Conservation (phyloP, 169 alveolate species). For the Eimeria necatrix region DNA sequence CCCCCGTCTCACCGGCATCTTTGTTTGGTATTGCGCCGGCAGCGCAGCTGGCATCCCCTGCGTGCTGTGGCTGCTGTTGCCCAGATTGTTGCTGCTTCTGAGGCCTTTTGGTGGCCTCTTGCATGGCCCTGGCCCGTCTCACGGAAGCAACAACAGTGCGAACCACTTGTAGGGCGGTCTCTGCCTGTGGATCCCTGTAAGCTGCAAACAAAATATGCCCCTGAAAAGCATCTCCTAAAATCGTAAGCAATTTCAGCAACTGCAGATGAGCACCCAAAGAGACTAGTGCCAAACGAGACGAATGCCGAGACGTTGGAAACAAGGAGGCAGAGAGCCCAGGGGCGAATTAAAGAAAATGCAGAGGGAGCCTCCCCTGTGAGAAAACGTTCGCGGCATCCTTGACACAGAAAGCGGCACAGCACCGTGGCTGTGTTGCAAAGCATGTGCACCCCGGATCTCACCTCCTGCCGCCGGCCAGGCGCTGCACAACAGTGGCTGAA, state of each 20-base stretch:
- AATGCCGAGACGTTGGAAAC: not conserved
- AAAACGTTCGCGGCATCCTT: too few relatives aligned
- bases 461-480: not conserved
- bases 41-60: not conserved
- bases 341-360: too few relatives aligned
- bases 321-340: too few relatives aligned
- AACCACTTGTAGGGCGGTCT: not conserved
- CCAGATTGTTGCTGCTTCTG: not conserved
- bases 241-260: not conserved
- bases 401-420: not conserved
- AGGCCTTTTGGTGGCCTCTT: not conserved
- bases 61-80: conserved; percentile 22
- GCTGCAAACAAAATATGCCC: not conserved
- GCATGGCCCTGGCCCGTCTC: conserved; percentile 13
- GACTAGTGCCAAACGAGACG: not conserved
- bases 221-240: not conserved
- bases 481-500: not conserved
- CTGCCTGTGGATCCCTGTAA: not conserved
- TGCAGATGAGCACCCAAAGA: not conserved
- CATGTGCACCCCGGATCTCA: not conserved
- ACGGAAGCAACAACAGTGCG: not conserved
- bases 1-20: not conserved
- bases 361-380: not conserved
- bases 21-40: not conserved
- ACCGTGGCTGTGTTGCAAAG: not conserved